Evolutionary conservation across 2,329 filamentous ascomycete species (phyloP).

Genomic region (Monosporascus sp.): DNA sequence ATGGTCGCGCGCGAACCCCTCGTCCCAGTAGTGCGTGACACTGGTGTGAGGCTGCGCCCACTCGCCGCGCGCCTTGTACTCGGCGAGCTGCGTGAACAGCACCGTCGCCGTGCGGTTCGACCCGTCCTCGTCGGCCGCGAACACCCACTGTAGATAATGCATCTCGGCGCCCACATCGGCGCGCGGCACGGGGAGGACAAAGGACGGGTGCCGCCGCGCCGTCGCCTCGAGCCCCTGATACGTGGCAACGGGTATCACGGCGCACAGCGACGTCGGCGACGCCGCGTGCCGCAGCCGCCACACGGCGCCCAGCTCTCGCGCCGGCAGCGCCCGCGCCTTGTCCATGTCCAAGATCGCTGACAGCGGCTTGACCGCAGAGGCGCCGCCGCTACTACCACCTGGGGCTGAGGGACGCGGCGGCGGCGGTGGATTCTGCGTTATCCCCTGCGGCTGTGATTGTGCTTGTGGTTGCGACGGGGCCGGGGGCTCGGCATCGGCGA

Average conservation of each 20-base stretch:
- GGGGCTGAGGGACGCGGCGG: conserved; percentile 9
- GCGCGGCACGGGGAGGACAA: conserved; percentile 82
- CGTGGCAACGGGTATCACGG: conserved; percentile 67
- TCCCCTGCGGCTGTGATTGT: conserved; percentile 23
- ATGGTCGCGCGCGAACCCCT: conserved; percentile 57
- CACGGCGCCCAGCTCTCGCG: conserved; percentile 77
- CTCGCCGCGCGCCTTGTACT: conserved; percentile 87
- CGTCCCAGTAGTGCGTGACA: conserved; percentile 82
- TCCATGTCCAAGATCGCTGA: conserved; percentile 65
- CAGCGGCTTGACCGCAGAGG: conserved; percentile 36
- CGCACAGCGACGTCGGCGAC: conserved; percentile 73
- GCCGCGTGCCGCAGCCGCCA: conserved; percentile 85
- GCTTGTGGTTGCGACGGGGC: conserved; percentile 27
- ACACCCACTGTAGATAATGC: conserved; percentile 95
- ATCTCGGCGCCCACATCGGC: conserved; percentile 71
- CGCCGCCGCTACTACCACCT: conserved; percentile 3
- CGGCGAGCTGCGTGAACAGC: conserved; percentile 88
- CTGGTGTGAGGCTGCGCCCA: conserved; percentile 91
- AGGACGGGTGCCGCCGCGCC: conserved; percentile 74
- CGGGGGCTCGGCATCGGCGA: conserved; percentile 22
- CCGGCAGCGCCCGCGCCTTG: conserved; percentile 67
- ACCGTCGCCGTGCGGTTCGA: conserved; percentile 61
- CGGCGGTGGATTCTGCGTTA: conserved; percentile 7
- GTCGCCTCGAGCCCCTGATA: conserved; percentile 67
- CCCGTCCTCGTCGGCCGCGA: conserved; percentile 51